These are phyloP conservation scores for Rasamsonia emersonii DNA, from an alignment of 2,329 filamentous ascomycete species.

Conservation along the genomic window DNA sequence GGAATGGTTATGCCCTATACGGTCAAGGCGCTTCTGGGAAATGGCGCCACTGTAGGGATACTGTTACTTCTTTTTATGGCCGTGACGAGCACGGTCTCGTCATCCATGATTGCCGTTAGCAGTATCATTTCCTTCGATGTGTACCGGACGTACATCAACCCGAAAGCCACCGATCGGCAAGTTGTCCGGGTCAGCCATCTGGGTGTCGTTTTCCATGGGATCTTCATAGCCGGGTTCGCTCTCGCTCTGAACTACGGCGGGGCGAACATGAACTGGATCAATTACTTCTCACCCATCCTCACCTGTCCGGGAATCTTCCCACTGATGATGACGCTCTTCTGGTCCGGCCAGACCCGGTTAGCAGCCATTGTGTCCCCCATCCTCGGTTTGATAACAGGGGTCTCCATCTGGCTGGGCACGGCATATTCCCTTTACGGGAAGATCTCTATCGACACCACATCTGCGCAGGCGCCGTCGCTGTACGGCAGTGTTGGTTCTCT, in stretches of 20 bases:
- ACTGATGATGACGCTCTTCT: constrained; percentile 36
- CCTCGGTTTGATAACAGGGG: constrained; percentile 35
- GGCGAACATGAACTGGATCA: constrained; percentile 41
- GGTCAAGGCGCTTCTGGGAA: constrained; percentile 36
- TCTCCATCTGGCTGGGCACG: constrained; percentile 38
- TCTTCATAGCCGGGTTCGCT: constrained; percentile 42
- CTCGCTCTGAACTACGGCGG: constrained; percentile 42
- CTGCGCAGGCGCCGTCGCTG: constrained; percentile 32
- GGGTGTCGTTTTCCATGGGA: constrained; percentile 39
- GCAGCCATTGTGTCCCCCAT: constrained; percentile 32
- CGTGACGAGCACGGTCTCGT: constrained; percentile 42
- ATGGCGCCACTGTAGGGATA: constrained; percentile 34
- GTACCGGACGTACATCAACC: constrained; percentile 45
- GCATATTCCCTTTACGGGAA: constrained; percentile 31
- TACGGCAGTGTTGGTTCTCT: constrained; percentile 39
- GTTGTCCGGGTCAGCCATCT: constrained; percentile 39
- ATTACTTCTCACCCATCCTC: constrained; percentile 35
- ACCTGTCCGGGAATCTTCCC: constrained; percentile 40
- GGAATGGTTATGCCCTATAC: constrained; percentile 43
- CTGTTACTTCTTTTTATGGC: constrained; percentile 46
- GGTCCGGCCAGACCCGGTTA: constrained; percentile 38
- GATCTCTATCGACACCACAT: constrained; percentile 35
- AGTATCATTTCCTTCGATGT: constrained; percentile 44
- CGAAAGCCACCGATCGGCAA: constrained; percentile 34
- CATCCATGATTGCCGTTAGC: constrained; percentile 44